phyloP scores from a whole-genome alignment of 2,329 filamentous ascomycete species.

The Sclerotinia nivalis region DNA sequence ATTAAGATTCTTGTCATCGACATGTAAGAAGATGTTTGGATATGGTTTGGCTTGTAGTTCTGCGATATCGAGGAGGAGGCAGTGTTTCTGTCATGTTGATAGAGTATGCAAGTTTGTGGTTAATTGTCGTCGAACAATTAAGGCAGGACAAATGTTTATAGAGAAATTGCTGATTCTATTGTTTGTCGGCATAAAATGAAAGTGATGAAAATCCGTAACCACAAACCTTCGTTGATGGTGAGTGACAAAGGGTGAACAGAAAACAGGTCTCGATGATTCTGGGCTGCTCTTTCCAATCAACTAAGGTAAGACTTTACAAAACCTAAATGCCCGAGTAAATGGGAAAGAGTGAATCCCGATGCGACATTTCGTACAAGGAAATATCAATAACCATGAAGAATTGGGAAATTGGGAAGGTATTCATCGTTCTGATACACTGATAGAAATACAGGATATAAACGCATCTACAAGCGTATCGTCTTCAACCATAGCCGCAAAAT shows the following conservation, averaged over 20 bases:
- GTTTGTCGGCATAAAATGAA: not conserved
- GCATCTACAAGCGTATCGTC: too few species aligned
- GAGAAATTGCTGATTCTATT: not conserved
- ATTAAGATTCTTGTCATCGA: conserved; percentile 43
- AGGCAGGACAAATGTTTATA: not conserved
- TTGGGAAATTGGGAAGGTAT: too few species aligned
- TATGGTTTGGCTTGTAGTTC: conserved; percentile 50
- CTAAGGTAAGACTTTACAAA: not conserved
- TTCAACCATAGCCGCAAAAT: too few species aligned
- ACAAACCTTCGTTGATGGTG: too few species aligned
- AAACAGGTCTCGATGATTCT: not conserved
- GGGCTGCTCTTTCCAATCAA: not conserved
- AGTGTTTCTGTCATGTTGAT: not conserved
- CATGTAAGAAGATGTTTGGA: conserved; percentile 48
- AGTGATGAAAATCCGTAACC: not conserved
- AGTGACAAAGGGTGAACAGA: not conserved
- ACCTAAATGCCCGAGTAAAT: not conserved
- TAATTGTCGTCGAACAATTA: not conserved
- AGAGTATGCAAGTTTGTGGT: not conserved
- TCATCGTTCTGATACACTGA: too few species aligned
- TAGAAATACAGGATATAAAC: too few species aligned
- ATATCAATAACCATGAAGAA: too few species aligned
- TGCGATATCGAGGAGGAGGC: conserved; percentile 47
- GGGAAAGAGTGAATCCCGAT: not conserved
- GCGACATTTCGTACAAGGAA: too few species aligned